Conservation (phyloP, 2,329 filamentous ascomycete species). For the Rugonectria rugulosa region DNA sequence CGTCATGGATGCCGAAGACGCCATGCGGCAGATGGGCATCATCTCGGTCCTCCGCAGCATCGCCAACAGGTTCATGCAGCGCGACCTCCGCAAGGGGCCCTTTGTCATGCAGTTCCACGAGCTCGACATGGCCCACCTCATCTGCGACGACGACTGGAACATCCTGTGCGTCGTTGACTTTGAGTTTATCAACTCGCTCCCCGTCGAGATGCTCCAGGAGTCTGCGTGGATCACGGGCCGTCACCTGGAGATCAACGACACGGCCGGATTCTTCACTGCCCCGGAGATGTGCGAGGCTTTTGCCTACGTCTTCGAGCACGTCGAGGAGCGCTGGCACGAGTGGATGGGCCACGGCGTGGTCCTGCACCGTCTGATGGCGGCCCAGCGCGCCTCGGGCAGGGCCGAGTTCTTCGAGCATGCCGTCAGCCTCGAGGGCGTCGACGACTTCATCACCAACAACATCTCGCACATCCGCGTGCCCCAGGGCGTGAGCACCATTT, state of each 20-base stretch:
- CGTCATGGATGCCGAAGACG: neutral
- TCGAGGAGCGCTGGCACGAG: neutral
- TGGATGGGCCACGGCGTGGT: neutral
- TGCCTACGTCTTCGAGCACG: neutral
- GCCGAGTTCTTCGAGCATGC: neutral
- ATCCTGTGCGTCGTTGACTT: constrained; percentile 43
- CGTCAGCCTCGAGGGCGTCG: neutral
- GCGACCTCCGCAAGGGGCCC: constrained; percentile 31
- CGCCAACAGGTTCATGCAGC: neutral
- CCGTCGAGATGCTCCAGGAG: constrained; percentile 39
- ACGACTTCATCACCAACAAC: neutral
- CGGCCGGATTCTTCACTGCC: neutral
- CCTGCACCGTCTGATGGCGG: neutral
- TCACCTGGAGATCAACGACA: neutral
- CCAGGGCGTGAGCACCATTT: too few relatives aligned
- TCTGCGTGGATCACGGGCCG: constrained; percentile 38
- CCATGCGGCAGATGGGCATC: neutral
- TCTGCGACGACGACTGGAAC: constrained; percentile 45
- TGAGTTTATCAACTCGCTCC: constrained; percentile 42
- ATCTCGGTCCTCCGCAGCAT: constrained; percentile 1
- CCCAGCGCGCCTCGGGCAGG: neutral
- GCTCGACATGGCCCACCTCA: constrained; percentile 42
- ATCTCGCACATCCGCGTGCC: neutral
- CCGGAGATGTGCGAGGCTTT: neutral
- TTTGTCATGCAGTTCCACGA: constrained; percentile 42